These are phyloP conservation scores for Leccinum incarnatum DNA, from an alignment of 768 basidiomycete genomes.

Conservation along the genomic window DNA sequence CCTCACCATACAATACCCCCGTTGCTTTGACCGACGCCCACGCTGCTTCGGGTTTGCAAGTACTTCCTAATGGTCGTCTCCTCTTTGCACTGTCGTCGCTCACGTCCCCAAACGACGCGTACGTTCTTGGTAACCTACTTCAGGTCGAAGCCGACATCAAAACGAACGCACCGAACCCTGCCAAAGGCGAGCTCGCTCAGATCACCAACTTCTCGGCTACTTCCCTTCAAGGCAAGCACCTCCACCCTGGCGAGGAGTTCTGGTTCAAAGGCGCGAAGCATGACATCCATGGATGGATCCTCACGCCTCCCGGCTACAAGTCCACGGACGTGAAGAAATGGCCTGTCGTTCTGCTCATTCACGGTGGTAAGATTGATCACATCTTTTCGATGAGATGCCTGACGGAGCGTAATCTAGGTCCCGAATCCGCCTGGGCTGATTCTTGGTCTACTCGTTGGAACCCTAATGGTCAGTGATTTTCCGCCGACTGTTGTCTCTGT, in stretches of 20 bases:
- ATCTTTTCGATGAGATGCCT: neutral
- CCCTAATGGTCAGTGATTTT: constrained; percentile 55
- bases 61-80: constrained; percentile 57
- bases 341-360: constrained; percentile 79
- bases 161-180: constrained; percentile 27
- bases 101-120: constrained; percentile 78
- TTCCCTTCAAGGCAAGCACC: constrained; percentile 52
- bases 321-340: constrained; percentile 66
- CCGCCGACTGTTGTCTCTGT: neutral
- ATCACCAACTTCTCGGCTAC: constrained; percentile 64
- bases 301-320: constrained; percentile 79
- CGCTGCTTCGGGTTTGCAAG: constrained; percentile 58
- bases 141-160: constrained; percentile 41
- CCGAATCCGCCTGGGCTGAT: constrained; percentile 87
- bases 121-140: constrained; percentile 52
- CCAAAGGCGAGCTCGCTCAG: constrained; percentile 41
- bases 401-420: constrained; percentile 40
- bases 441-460: constrained; percentile 94
- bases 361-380: constrained; percentile 50
- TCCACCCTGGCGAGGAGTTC: constrained; percentile 73
- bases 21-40: constrained; percentile 56
- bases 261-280: constrained; percentile 85
- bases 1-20: constrained; percentile 49
- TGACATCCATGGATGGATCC: constrained; percentile 79
- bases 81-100: constrained; percentile 74